Conservation (phyloP, 495 filamentous ascomycete species). For the Aspergillus hancockii region DNA sequence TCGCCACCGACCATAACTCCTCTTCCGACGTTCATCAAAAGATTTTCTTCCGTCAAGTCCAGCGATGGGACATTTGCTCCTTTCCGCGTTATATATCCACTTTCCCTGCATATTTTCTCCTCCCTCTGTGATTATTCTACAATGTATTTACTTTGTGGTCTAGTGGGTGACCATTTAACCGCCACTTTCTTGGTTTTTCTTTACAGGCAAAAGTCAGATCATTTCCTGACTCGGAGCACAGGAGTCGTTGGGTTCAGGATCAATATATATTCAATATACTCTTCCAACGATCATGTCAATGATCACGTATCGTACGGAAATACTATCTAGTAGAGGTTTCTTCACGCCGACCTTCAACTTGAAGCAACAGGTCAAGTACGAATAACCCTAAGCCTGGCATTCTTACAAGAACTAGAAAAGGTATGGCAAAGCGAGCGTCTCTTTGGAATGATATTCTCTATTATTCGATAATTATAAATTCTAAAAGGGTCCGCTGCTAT, state of each 20-base stretch:
- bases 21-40: not conserved
- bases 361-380: no score
- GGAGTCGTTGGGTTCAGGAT: not conserved
- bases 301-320: not conserved
- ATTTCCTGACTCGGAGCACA: not conserved
- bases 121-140: not conserved
- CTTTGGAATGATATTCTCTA: not conserved
- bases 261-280: not conserved
- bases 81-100: slow-evolving; percentile 1
- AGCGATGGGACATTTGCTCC: not conserved
- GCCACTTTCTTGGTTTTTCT: not conserved
- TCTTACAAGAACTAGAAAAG: not conserved
- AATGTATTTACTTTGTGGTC: not conserved
- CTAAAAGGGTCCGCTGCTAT: slow-evolving; percentile 2
- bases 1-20: not conserved
- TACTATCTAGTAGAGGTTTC: not conserved
- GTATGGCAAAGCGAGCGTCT: not conserved
- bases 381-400: not conserved
- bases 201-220: not conserved
- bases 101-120: not conserved
- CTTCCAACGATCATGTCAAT: not conserved
- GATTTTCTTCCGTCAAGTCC: not conserved
- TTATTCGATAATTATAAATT: not conserved
- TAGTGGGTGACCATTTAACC: slow-evolving; percentile 1
- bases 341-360: no score